Percentiles rank a stretch among this genome's conserved stretches.
These are phyloP conservation scores for Fraxinus pennsylvanica DNA, from an alignment of 257 asterid genomes.

Conservation along the genomic window DNA sequence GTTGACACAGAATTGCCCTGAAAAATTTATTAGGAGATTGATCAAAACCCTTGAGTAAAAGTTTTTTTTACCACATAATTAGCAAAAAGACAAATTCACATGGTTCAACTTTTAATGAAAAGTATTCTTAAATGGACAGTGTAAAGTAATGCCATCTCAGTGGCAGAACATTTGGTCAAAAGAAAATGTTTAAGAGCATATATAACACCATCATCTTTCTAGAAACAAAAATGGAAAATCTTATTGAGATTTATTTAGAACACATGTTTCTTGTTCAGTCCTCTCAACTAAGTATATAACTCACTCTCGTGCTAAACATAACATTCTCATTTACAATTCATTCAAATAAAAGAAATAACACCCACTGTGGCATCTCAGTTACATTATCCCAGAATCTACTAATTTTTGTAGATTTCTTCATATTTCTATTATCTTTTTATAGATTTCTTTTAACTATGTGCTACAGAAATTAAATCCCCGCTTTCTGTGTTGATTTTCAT, in stretches of 20 bases:
- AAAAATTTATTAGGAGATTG: constrained; percentile 19
- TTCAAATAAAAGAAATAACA: background rate
- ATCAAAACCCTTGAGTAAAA: background rate
- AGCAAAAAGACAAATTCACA: background rate
- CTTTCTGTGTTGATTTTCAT: background rate
- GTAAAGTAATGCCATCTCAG: constrained; percentile 7
- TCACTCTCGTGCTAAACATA: background rate
- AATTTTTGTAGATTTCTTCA: background rate
- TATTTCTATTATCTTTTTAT: background rate
- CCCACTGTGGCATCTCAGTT: background rate
- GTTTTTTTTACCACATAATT: background rate
- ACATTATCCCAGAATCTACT: background rate
- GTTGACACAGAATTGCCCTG: constrained; percentile 98
- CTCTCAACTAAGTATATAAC: background rate
- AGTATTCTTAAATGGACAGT: background rate
- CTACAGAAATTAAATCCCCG: background rate
- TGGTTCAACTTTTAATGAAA: background rate
- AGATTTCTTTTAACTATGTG: background rate
- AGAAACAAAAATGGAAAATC: background rate
- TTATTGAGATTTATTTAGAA: background rate
- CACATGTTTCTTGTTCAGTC: background rate
- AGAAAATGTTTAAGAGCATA: background rate
- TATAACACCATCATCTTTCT: background rate
- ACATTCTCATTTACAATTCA: background rate
- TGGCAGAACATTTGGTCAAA: constrained; percentile 2